Percentiles rank a stretch among this genome's conserved stretches.
Conservation (phyloP, 163 green algal genomes). For the Chloromonas sp. region DNA sequence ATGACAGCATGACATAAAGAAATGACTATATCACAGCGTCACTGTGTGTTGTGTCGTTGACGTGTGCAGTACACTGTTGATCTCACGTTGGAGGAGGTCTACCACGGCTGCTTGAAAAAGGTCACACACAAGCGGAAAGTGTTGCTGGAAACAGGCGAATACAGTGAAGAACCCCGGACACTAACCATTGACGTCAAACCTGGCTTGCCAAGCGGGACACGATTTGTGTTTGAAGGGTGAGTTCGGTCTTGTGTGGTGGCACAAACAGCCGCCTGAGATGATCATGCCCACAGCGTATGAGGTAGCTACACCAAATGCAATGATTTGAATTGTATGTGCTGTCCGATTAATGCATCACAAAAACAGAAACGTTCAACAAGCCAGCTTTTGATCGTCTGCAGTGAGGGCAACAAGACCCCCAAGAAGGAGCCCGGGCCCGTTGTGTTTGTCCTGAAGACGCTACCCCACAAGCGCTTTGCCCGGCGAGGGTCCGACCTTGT, state of each 20-base stretch:
- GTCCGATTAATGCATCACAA: too few species aligned
- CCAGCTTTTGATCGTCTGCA: constrained; percentile 14
- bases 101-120: constrained; percentile 63
- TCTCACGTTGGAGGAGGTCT: constrained; percentile 68
- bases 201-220: constrained; percentile 56
- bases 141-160: constrained; percentile 34
- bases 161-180: constrained; percentile 35
- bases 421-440: constrained; percentile 53
- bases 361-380: too few species aligned
- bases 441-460: constrained; percentile 54
- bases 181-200: constrained; percentile 58
- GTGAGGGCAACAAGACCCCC: constrained; percentile 59
- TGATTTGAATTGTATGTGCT: too few species aligned
- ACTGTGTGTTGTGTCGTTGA: too few species aligned
- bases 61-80: constrained; percentile 44
- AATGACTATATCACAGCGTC: too few species aligned
- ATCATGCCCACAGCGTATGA: too few species aligned
- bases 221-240: constrained; percentile 69
- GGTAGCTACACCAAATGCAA: too few species aligned
- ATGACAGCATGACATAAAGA: too few species aligned
- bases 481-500: constrained; percentile 55
- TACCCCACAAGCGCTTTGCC: constrained; percentile 52
- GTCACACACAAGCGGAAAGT: constrained; percentile 57
- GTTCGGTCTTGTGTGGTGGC: neutral
- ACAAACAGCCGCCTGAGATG: too few species aligned